These are phyloP conservation scores for Termitomyces sp. DNA, from an alignment of 1,284 basidiomycete genomes.

Conservation along the genomic window DNA sequence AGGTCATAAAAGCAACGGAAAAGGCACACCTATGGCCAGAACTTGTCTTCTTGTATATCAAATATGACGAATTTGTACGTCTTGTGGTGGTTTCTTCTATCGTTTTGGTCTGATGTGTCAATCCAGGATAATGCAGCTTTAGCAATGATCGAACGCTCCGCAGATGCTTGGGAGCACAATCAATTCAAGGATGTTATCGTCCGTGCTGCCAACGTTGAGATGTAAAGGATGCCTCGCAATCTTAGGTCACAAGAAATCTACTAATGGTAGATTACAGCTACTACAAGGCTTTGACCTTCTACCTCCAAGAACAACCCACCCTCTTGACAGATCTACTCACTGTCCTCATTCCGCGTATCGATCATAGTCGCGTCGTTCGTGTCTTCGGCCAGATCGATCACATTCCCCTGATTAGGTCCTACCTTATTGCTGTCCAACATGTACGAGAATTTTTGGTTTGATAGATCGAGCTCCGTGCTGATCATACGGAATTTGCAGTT, in stretches of 20 bases:
- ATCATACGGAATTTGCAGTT: slow-evolving; percentile 42
- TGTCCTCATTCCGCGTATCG: slow-evolving; percentile 89
- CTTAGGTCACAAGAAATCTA: slow-evolving; percentile 1
- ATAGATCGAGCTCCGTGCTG: background rate
- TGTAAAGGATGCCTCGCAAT: slow-evolving; percentile 44
- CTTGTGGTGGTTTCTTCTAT: background rate
- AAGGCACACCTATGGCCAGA: slow-evolving; percentile 99
- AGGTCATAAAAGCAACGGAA: slow-evolving; percentile 93
- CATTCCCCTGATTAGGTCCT: slow-evolving; percentile 91
- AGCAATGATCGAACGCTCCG: slow-evolving; percentile 96
- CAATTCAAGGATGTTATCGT: slow-evolving; percentile 97
- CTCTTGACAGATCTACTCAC: slow-evolving; percentile 92
- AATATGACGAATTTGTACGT: slow-evolving; percentile 91
- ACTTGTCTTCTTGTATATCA: slow-evolving; percentile 96
- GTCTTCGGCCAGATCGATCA: slow-evolving; percentile 96
- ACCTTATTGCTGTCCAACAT: slow-evolving; percentile 95
- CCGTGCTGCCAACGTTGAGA: slow-evolving; percentile 96
- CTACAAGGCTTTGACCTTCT: slow-evolving; percentile 86
- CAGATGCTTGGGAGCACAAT: slow-evolving; percentile 98
- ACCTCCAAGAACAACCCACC: slow-evolving; percentile 90
- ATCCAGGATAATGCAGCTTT: slow-evolving; percentile 87
- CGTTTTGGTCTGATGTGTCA: background rate
- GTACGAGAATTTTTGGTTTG: slow-evolving; percentile 37
- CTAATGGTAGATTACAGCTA: slow-evolving; percentile 44
- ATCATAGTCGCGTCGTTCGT: slow-evolving; percentile 91